Percentiles rank a stretch among this genome's conserved stretches.
These are phyloP conservation scores for Mycena filopes DNA, from an alignment of 768 basidiomycete species.

Conservation along the genomic window DNA sequence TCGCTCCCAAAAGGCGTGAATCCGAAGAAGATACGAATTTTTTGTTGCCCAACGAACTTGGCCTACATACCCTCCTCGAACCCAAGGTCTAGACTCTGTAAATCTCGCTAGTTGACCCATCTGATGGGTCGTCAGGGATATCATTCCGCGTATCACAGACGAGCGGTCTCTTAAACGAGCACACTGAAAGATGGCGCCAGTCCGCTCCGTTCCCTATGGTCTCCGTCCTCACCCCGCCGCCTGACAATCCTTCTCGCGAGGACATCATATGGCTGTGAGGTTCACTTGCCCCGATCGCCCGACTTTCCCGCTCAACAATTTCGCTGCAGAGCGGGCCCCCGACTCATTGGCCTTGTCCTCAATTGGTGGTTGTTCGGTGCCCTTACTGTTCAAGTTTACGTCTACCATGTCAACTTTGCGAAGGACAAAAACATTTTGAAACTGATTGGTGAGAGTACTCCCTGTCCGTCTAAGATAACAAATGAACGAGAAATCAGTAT, in stretches of 20 bases:
- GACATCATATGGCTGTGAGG: constrained; percentile 33
- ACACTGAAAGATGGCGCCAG: too few relatives aligned
- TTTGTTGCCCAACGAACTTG: too few relatives aligned
- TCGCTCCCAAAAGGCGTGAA: too few relatives aligned
- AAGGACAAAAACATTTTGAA: constrained; percentile 30
- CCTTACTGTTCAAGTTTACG: constrained; percentile 34
- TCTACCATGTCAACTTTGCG: constrained; percentile 33
- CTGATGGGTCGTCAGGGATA: too few relatives aligned
- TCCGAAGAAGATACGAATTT: too few relatives aligned
- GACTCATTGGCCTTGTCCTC: constrained; percentile 31
- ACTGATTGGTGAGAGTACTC: constrained; percentile 15
- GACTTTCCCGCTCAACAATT: not conserved
- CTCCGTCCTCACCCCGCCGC: constrained; percentile 24
- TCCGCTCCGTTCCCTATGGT: constrained; percentile 8
- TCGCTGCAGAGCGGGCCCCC: constrained; percentile 26
- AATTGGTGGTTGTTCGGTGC: constrained; percentile 35
- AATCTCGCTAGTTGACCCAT: too few relatives aligned
- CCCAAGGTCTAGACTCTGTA: too few relatives aligned
- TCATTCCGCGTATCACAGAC: too few relatives aligned
- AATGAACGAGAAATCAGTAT: constrained; percentile 20
- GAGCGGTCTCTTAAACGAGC: too few relatives aligned
- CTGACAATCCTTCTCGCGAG: constrained; percentile 15
- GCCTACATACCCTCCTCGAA: too few relatives aligned
- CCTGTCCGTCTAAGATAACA: not conserved
- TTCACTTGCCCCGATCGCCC: not conserved